Conservation (phyloP, 441 rosid genomes). For the Eutrema salsugineum region DNA sequence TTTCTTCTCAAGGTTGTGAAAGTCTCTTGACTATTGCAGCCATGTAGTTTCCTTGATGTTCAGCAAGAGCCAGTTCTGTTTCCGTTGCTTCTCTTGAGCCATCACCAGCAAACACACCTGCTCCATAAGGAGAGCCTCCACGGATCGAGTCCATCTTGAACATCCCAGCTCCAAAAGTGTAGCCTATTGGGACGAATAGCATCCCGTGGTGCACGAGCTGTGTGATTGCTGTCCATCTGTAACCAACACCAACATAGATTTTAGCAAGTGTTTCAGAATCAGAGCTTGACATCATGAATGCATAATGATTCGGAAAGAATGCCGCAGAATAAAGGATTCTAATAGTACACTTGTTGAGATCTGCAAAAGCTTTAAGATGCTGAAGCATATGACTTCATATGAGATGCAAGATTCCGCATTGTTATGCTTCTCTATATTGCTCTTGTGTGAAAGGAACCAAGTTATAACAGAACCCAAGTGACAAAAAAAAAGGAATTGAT, state of each 20-base stretch:
- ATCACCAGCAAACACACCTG: conserved; percentile 90
- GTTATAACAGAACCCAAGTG: neutral
- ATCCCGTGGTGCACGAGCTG: conserved; percentile 96
- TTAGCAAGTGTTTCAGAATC: neutral
- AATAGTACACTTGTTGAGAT: neutral
- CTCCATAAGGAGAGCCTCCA: conserved; percentile 98
- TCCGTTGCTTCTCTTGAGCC: conserved; percentile 90
- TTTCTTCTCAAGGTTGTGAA: conserved; percentile 36
- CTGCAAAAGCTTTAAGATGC: neutral
- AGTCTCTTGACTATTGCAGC: conserved; percentile 83
- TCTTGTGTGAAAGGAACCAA: neutral
- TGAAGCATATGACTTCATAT: neutral
- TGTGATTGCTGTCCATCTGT: conserved; percentile 96
- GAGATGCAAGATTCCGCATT: neutral
- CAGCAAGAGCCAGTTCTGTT: conserved; percentile 76
- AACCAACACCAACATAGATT: conserved; percentile 14
- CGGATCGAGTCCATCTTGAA: conserved; percentile 84
- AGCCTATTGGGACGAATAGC: conserved; percentile 93
- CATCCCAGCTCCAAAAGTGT: conserved; percentile 99
- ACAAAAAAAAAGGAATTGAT: neutral
- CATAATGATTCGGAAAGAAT: too few species aligned
- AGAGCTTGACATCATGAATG: neutral
- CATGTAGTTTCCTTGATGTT: conserved; percentile 98
- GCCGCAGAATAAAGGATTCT: neutral
- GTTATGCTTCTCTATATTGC: neutral